phyloP scores from a whole-genome alignment of 306 rosid genomes.

The Vicia sativa region DNA sequence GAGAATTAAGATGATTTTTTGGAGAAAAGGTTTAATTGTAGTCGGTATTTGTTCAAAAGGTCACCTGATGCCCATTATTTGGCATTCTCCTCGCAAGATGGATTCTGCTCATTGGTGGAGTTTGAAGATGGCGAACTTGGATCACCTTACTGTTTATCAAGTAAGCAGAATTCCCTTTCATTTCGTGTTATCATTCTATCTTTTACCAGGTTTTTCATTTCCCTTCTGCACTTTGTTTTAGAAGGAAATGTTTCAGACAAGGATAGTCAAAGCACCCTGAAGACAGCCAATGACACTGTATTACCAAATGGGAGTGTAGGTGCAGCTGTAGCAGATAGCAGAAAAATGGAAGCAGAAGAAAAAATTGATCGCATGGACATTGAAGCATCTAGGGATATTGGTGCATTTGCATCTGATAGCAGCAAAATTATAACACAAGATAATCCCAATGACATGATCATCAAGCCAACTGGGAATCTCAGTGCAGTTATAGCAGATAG shows the following conservation, averaged over 20 bases:
- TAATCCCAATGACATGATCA: conserved; percentile 32
- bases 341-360: conserved; percentile 40
- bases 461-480: conserved; percentile 32
- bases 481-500: conserved; percentile 17
- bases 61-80: conserved; percentile 79
- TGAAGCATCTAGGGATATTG: conserved; percentile 28
- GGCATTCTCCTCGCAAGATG: conserved; percentile 94
- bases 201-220: conserved; percentile 7
- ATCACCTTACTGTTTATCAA: conserved; percentile 53
- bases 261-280: conserved; percentile 35
- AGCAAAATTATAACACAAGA: conserved; percentile 35
- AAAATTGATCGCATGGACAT: conserved; percentile 38
- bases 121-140: conserved; percentile 86
- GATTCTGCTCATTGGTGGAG: conserved; percentile 85
- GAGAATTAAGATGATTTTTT: conserved; percentile 15
- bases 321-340: conserved; percentile 24
- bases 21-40: conserved; percentile 35
- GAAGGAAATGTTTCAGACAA: conserved; percentile 46
- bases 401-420: conserved; percentile 7
- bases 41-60: conserved; percentile 54
- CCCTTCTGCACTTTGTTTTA: conserved; percentile 31
- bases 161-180: conserved; percentile 42
- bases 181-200: conserved; percentile 6
- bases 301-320: conserved; percentile 29
- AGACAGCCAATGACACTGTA: conserved; percentile 38